These are phyloP conservation scores for Fusarium annulatum DNA, from an alignment of 2,329 filamentous ascomycete species.

Conservation along the genomic window DNA sequence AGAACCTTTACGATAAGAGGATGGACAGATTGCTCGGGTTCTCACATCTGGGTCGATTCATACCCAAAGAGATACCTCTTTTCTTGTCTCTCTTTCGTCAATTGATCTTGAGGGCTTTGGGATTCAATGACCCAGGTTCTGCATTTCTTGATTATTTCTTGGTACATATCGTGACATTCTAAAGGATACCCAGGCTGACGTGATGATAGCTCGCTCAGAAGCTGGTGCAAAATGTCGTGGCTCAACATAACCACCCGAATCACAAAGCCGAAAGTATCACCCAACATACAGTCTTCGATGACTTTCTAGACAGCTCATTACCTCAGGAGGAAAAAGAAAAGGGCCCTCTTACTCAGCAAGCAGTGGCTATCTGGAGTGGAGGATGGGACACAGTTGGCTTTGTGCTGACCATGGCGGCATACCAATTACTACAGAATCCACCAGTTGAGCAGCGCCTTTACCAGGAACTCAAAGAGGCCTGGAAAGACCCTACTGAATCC, in stretches of 20 bases:
- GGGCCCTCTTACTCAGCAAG: neutral
- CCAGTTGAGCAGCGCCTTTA: neutral
- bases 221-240: neutral
- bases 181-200: neutral
- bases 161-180: neutral
- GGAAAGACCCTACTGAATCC: neutral
- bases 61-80: constrained; percentile 1
- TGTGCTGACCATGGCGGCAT: neutral
- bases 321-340: neutral
- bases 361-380: constrained; percentile 7
- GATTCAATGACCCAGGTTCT: neutral
- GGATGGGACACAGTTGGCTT: constrained; percentile 9
- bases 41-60: constrained; percentile 1
- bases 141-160: neutral
- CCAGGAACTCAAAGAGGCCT: neutral
- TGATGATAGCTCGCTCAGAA: neutral
- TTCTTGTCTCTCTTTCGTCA: neutral
- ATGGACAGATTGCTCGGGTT: neutral
- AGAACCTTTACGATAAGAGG: neutral
- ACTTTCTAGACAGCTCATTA: neutral
- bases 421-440: neutral
- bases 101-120: neutral
- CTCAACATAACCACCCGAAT: neutral
- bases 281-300: neutral
- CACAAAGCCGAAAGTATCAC: neutral